These are phyloP conservation scores for Baorangia bicolor DNA, from an alignment of 768 basidiomycete genomes.

Conservation along the genomic window DNA sequence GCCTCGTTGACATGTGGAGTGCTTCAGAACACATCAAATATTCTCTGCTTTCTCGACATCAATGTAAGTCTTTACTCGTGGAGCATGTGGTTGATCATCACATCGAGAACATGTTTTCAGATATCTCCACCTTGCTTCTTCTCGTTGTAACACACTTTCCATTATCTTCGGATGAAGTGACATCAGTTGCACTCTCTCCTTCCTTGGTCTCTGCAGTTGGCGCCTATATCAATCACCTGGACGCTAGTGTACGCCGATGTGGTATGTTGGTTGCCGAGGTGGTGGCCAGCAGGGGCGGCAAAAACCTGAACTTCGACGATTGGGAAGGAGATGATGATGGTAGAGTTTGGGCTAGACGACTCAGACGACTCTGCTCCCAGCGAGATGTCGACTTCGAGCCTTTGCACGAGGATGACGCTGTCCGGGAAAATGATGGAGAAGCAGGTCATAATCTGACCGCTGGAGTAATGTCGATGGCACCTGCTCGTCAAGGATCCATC, in stretches of 20 bases:
- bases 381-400: conserved; percentile 53
- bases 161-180: conserved; percentile 43
- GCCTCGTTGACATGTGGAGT: conserved; percentile 66
- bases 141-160: conserved; percentile 63
- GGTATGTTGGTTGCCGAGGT: conserved; percentile 94
- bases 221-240: conserved; percentile 75
- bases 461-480: conserved; percentile 2
- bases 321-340: conserved; percentile 80
- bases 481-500: not conserved
- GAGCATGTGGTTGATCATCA: not conserved
- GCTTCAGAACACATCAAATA: conserved; percentile 76
- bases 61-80: conserved; percentile 50
- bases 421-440: conserved; percentile 6
- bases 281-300: conserved; percentile 59
- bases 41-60: conserved; percentile 72
- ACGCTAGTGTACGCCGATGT: conserved; percentile 72
- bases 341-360: conserved; percentile 58
- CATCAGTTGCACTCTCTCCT: conserved; percentile 50
- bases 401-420: conserved; percentile 11
- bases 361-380: conserved; percentile 52
- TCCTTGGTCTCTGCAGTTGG: conserved; percentile 68
- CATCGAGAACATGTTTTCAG: conserved; percentile 39
- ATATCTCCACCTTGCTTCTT: conserved; percentile 71
- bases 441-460: conserved; percentile 14
- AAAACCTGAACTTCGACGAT: conserved; percentile 71